Evolutionary conservation across 2,329 filamentous ascomycete genomes (phyloP).

Genomic region (Podosphaera fusca): DNA sequence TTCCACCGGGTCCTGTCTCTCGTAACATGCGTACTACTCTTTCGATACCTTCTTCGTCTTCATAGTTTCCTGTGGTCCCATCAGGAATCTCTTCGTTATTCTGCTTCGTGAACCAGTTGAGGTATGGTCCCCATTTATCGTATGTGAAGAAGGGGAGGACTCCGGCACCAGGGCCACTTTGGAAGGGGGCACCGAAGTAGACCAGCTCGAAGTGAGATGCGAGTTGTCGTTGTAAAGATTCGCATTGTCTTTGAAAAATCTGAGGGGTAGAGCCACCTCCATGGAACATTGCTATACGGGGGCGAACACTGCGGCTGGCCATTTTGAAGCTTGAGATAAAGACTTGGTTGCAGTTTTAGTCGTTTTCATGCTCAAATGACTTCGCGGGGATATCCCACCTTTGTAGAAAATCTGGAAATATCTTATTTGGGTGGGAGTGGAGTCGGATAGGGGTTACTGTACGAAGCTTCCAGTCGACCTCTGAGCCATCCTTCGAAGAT

Average conservation of each 20-base stretch:
- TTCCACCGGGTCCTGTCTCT: not conserved
- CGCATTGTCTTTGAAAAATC: constrained; percentile 11
- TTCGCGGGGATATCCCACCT: too few species aligned
- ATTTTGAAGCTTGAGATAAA: not conserved
- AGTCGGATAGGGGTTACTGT: too few species aligned
- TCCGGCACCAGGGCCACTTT: constrained; percentile 34
- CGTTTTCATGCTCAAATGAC: not conserved
- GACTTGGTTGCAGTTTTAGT: not conserved
- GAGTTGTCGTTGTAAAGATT: constrained; percentile 7
- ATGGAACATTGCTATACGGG: constrained; percentile 7
- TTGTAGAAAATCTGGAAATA: too few species aligned
- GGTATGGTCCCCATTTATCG: constrained; percentile 8
- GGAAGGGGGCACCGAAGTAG: constrained; percentile 48
- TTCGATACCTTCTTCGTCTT: constrained; percentile 1
- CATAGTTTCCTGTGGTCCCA: constrained; percentile 2
- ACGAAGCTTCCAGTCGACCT: too few species aligned
- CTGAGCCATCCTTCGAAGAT: too few species aligned
- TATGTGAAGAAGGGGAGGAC: constrained; percentile 33
- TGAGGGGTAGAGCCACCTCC: constrained; percentile 7
- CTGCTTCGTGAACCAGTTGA: constrained; percentile 5
- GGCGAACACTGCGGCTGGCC: not conserved
- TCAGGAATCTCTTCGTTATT: constrained; percentile 4
- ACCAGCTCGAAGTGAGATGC: constrained; percentile 39
- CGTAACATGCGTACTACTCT: not conserved
- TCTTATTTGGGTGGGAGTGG: too few species aligned